Percentiles rank a stretch among this genome's conserved stretches.
Conservation (phyloP, 2,329 filamentous ascomycete species). For the Claviceps sp. region DNA sequence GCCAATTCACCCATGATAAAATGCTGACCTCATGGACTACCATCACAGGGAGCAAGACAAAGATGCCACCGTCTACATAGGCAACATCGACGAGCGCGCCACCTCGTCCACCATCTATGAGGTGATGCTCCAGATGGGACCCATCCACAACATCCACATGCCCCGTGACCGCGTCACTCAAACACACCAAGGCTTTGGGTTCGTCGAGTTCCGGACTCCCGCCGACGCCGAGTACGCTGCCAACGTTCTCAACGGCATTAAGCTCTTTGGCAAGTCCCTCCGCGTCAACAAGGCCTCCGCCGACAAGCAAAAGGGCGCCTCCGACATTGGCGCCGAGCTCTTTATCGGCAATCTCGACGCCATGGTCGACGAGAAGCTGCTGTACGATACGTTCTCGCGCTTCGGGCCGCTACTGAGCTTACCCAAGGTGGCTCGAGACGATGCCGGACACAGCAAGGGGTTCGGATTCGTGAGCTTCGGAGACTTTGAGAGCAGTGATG, state of each 20-base stretch:
- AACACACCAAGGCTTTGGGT: slow-evolving; percentile 93
- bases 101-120: slow-evolving; percentile 88
- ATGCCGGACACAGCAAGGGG: slow-evolving; percentile 77
- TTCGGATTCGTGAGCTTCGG: slow-evolving; percentile 93
- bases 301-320: slow-evolving; percentile 80
- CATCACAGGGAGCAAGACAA: slow-evolving; percentile 79
- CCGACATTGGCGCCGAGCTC: slow-evolving; percentile 85
- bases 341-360: slow-evolving; percentile 93
- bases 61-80: slow-evolving; percentile 94
- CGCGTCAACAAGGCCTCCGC: slow-evolving; percentile 88
- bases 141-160: slow-evolving; percentile 95
- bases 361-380: slow-evolving; percentile 87
- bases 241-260: slow-evolving; percentile 91
- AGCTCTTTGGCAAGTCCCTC: slow-evolving; percentile 85
- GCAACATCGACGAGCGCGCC: slow-evolving; percentile 95
- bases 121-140: slow-evolving; percentile 94
- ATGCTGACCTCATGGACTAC: background rate
- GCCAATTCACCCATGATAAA: background rate
- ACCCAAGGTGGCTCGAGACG: slow-evolving; percentile 87
- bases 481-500: slow-evolving; percentile 87
- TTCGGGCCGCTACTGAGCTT: slow-evolving; percentile 76
- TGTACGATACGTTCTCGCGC: slow-evolving; percentile 86
- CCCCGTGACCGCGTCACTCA: slow-evolving; percentile 97
- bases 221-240: slow-evolving; percentile 94
- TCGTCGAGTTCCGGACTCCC: slow-evolving; percentile 94